phyloP scores from a whole-genome alignment of 2,329 filamentous ascomycete species.

The Tolypocladium sp. region DNA sequence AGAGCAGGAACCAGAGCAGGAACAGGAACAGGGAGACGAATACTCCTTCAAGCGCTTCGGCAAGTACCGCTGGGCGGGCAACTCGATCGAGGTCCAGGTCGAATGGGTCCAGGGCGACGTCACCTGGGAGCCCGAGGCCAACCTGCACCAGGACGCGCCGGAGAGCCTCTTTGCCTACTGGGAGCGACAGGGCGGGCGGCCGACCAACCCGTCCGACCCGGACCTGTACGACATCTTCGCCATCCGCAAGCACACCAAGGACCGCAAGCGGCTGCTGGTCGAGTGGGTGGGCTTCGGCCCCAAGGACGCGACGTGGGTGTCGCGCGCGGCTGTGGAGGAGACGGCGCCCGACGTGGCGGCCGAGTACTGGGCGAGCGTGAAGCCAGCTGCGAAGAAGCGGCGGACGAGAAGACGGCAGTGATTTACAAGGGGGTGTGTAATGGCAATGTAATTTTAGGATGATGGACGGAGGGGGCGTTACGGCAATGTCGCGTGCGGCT shows the following conservation, averaged over 20 bases:
- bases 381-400: not conserved
- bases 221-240: constrained; percentile 22
- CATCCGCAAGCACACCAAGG: constrained; percentile 19
- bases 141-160: constrained; percentile 22
- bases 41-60: constrained; percentile 13
- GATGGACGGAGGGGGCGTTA: not conserved
- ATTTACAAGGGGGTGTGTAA: not conserved
- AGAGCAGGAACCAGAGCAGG: not conserved
- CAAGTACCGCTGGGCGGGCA: constrained; percentile 18
- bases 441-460: not conserved
- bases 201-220: constrained; percentile 18
- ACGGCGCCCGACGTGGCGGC: constrained; percentile 16
- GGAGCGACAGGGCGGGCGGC: constrained; percentile 19
- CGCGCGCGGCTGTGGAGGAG: constrained; percentile 12
- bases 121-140: constrained; percentile 25
- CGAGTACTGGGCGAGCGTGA: constrained; percentile 14
- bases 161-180: constrained; percentile 22
- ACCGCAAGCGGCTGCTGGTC: constrained; percentile 18
- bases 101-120: constrained; percentile 18
- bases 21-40: constrained; percentile 1
- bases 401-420: not conserved
- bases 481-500: not conserved
- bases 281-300: constrained; percentile 26
- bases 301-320: constrained; percentile 20
- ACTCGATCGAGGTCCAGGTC: constrained; percentile 19